Evolutionary conservation across 2,329 filamentous ascomycete genomes (phyloP), one percentile per base, ranked within the genome.

Genomic region (Hortaea sp.): DNA sequence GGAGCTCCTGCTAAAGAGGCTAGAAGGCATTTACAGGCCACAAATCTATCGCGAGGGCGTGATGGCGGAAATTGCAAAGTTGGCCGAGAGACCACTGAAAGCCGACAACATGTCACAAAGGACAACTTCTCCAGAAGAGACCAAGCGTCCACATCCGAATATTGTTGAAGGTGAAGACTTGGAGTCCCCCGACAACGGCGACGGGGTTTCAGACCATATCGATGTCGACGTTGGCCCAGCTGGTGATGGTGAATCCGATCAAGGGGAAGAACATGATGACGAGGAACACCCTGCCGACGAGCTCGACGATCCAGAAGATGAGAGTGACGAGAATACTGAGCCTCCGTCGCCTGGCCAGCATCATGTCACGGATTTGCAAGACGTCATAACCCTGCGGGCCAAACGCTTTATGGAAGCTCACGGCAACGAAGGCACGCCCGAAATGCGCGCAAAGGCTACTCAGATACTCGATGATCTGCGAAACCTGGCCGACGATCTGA

Each of bases 11-110:
- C 76, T 95, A 49, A 83, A 82, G 58, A 82, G 94, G 12, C 72
- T 98, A 5, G 87, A 89, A 52, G 76, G 82, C 20, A 85, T 97
- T 29, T 98, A 98, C 62, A 82, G 87, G 28, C 94, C 95, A 58
- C 94, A 98, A 58, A 90, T 98, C 56, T 94, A 98, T 61, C 85
- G 92, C 0, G 94, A 98, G 68, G 92, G 92, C 32, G 92, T 98
- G 39, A 89, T 97, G 56, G 76, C 84, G 1, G 90, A 98, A 63
- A 94, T 98, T 43, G 76, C 81, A 29, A 90, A 88, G 60, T 72
- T 98, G 30, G 83, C 88, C 1, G 74, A 74, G 46, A 68, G 43
- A 65, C 48, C 57, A 6, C 39, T 64, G 27, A 57, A 58, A 38
- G 43, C 46, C 6, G 41, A 55, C 9, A 35, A n/a, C 9, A n/a